phyloP scores from a whole-genome alignment of 78 protist species.

The Isochrysis galbana region DNA sequence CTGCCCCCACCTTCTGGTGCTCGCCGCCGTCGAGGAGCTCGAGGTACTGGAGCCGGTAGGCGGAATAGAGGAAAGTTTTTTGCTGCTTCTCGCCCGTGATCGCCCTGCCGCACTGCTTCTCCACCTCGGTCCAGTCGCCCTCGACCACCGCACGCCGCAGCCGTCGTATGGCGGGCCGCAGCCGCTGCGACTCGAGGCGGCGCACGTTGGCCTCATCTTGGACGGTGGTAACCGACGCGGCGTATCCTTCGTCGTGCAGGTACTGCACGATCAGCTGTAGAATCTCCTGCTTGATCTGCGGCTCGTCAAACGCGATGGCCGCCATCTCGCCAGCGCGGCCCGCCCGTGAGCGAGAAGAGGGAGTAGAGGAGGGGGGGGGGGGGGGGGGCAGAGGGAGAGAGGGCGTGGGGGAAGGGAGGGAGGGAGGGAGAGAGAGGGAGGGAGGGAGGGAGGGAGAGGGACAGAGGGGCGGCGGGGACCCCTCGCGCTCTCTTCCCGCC shows the following conservation, averaged over 20 bases:
- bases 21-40: constrained; percentile 74
- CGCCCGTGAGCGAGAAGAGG: no score
- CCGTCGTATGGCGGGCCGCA: constrained; percentile 37
- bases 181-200: constrained; percentile 34
- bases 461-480: no score
- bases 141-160: constrained; percentile 46
- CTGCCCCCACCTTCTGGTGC: constrained; percentile 67
- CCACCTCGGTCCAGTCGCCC: constrained; percentile 86
- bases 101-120: constrained; percentile 31
- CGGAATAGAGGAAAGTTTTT: constrained; percentile 61
- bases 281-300: constrained; percentile 52
- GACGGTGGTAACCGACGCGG: constrained; percentile 25
- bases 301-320: no score
- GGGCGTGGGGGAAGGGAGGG: no score
- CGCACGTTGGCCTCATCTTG: constrained; percentile 72
- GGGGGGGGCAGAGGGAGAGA: no score
- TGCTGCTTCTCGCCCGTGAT: not conserved
- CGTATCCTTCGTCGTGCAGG: constrained; percentile 76
- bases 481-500: no score
- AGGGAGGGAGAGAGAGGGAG: no score
- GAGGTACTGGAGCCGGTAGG: constrained; percentile 77
- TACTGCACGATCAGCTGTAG: constrained; percentile 70
- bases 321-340: no score
- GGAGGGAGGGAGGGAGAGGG: no score
- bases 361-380: no score